Conservation (phyloP, 1,284 basidiomycete species). For the Microbotryomycetes sp. region DNA sequence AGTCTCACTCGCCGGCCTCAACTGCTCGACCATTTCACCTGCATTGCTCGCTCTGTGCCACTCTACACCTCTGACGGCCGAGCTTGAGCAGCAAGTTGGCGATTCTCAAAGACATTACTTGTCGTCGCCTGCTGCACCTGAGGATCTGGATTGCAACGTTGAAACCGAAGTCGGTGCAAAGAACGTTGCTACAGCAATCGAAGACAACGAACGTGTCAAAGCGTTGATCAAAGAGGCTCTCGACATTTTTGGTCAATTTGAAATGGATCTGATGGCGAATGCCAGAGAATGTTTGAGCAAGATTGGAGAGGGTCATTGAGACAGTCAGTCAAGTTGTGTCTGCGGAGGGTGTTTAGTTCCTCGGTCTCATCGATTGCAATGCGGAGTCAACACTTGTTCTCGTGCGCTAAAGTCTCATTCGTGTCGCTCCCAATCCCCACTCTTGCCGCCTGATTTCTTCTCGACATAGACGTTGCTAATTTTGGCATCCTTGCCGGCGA, state of each 20-base stretch:
- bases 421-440: slow-evolving; percentile 48
- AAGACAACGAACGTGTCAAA: slow-evolving; percentile 11
- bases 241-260: slow-evolving; percentile 29
- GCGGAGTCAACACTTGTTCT: too few relatives aligned
- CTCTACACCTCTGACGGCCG: slow-evolving; percentile 21
- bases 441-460: slow-evolving; percentile 65
- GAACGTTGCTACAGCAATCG: slow-evolving; percentile 22
- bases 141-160: slow-evolving; percentile 7
- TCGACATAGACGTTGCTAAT: slow-evolving; percentile 57
- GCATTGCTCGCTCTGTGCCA: slow-evolving; percentile 26
- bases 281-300: slow-evolving; percentile 16
- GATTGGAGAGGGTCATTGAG: background rate
- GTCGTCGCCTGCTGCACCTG: slow-evolving; percentile 3
- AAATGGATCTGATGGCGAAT: slow-evolving; percentile 28
- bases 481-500: slow-evolving; percentile 72
- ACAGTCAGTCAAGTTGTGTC: too few relatives aligned
- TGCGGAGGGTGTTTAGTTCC: too few relatives aligned
- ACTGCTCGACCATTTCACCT: slow-evolving; percentile 33
- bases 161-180: slow-evolving; percentile 16
- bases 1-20: slow-evolving; percentile 31
- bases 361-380: too few relatives aligned
- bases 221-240: slow-evolving; percentile 32
- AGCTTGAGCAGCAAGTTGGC: slow-evolving; percentile 21
- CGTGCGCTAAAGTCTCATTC: too few relatives aligned
- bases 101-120: slow-evolving; percentile 28